A percentile compares a stretch with the other conserved stretches of the same genome.
Conservation (phyloP, 139 green algal genomes). For the Asterochloris sp. region DNA sequence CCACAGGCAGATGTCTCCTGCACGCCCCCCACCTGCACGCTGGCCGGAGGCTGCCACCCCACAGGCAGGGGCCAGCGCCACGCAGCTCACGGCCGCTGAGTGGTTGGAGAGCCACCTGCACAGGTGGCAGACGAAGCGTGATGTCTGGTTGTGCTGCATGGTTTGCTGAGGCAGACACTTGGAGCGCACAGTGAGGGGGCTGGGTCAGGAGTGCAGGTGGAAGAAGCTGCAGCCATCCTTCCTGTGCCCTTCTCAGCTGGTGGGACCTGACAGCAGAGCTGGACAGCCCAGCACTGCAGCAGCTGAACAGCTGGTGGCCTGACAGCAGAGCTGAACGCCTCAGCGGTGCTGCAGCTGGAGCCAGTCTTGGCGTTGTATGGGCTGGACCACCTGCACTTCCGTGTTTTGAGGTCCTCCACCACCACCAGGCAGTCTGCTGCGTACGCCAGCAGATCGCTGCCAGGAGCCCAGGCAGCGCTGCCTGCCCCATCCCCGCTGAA, state of each 20-base stretch:
- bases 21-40: not conserved
- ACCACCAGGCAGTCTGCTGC: constrained; percentile 24
- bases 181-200: too few species aligned
- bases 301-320: too few species aligned
- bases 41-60: not conserved
- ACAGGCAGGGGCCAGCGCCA: constrained; percentile 9
- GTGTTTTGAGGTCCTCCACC: constrained; percentile 13
- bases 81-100: constrained; percentile 1
- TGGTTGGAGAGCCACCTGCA: not conserved
- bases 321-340: too few species aligned
- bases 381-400: constrained; percentile 1
- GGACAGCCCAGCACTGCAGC: too few species aligned
- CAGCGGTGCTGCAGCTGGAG: not conserved
- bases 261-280: too few species aligned
- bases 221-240: too few species aligned
- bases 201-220: too few species aligned
- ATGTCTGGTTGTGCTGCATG: too few species aligned
- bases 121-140: too few species aligned
- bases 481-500: not conserved
- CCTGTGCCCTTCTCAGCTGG: too few species aligned
- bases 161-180: too few species aligned
- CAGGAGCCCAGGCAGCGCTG: constrained; percentile 4
- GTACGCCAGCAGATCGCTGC: constrained; percentile 11
- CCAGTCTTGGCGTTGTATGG: not conserved
- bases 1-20: constrained; percentile 1